Percentiles rank a stretch among this genome's conserved stretches.
Conservation (phyloP, 805 yeast species). For the Cyberlindnera veronae region DNA sequence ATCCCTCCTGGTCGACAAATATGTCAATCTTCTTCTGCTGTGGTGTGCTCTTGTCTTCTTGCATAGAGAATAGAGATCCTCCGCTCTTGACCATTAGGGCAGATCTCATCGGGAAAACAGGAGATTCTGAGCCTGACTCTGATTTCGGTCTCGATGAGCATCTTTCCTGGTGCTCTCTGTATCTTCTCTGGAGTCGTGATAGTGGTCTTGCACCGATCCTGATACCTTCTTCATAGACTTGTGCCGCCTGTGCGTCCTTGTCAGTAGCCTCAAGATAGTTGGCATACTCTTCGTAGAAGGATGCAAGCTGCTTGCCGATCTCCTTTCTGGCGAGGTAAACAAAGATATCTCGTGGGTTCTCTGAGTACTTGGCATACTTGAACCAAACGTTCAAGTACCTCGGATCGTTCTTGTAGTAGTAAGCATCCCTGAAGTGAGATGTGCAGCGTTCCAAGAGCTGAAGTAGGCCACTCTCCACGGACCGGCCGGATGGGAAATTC, state of each 20-base stretch:
- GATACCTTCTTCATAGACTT: conserved; percentile 58
- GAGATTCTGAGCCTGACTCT: conserved; percentile 32
- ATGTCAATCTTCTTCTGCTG: conserved; percentile 21
- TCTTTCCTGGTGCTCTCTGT: conserved; percentile 42
- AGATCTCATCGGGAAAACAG: conserved; percentile 32
- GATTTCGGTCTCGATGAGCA: conserved; percentile 23
- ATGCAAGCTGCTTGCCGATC: conserved; percentile 64
- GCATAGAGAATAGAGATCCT: conserved; percentile 15
- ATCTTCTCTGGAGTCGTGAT: conserved; percentile 40
- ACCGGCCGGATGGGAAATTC: conserved; percentile 58
- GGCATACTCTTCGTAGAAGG: conserved; percentile 80
- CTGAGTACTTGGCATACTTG: conserved; percentile 64
- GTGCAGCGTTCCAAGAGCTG: conserved; percentile 69
- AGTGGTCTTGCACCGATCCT: conserved; percentile 63
- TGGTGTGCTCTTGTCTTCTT: conserved; percentile 8
- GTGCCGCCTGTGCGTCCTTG: conserved; percentile 50
- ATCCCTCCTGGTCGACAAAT: conserved; percentile 17
- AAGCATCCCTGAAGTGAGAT: conserved; percentile 57
- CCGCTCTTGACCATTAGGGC: conserved; percentile 40
- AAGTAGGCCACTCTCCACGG: conserved; percentile 62
- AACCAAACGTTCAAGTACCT: conserved; percentile 81
- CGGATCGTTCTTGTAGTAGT: conserved; percentile 75
- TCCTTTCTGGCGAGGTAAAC: conserved; percentile 64
- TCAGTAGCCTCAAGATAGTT: conserved; percentile 50
- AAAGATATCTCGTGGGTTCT: conserved; percentile 68